phyloP scores from a whole-genome alignment of 2,329 filamentous ascomycete genomes.

The Botrytis elliptica region DNA sequence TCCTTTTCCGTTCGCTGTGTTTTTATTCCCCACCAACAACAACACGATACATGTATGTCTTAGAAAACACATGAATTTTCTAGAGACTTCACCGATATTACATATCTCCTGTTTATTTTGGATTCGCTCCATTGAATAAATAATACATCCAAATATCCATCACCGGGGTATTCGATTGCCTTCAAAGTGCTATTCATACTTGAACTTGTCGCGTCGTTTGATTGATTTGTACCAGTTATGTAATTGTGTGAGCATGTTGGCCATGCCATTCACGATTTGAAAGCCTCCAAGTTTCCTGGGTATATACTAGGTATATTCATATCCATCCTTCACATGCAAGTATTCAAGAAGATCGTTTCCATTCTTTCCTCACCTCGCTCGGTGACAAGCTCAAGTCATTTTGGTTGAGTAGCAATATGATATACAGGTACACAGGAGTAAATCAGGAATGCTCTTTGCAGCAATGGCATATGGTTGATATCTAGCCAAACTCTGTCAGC shows the following conservation, averaged over 20 bases:
- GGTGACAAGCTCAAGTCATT: background rate
- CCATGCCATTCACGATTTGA: background rate
- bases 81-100: slow-evolving; percentile 12
- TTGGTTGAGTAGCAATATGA: background rate
- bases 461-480: background rate
- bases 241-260: background rate
- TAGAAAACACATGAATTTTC: background rate
- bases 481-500: background rate
- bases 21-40: slow-evolving; percentile 13
- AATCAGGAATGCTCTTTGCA: background rate
- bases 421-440: background rate
- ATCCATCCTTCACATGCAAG: background rate
- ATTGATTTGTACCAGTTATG: background rate
- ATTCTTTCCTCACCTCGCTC: background rate
- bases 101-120: background rate
- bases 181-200: background rate
- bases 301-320: background rate
- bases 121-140: background rate
- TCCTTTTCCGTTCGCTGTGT: background rate
- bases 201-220: background rate
- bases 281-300: background rate
- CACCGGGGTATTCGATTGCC: background rate
- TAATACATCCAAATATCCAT: background rate
- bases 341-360: background rate
- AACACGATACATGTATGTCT: slow-evolving; percentile 16